Base-by-base conservation (phyloP, 2,329 filamentous ascomycete species). In the Aspergillus vadensis region DNA sequence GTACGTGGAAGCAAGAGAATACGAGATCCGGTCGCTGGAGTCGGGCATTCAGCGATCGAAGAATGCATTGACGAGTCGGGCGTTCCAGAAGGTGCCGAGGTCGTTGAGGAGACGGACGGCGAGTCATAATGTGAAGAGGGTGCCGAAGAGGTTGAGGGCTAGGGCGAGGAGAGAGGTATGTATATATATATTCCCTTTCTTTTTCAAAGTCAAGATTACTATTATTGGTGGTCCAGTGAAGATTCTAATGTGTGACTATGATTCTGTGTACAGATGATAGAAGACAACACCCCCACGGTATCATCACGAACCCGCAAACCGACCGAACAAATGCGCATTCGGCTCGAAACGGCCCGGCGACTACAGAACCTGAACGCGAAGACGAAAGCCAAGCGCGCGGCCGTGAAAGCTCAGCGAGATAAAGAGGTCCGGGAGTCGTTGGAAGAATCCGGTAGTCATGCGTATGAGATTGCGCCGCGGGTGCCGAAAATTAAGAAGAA, bases 81-180 rank as follows among this genome's bases (percentile, higher is more conserved):
- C 94, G 14, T 98, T 98, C 71, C 95, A 99, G 76, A 86, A 91
- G 67, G 90, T 99, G 5, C 95, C 95, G 1, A 86, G 92, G 67
- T 88, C 89, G 53, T 80, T 99, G 84, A 84, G 95, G 66, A 84
- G 95, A 65, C 85, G 95, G 68, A 97, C 94, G 0, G 95, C 94
- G 19, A 97, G 92, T 74, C 95, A 99, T 78, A 97, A 99, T 83
- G 90, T 91, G 38, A 96, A 94, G 78, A 86, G 90, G 63, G 89
- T 99, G 15, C 95, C 95, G 2, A 89, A 88, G 72, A 82, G 92
- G 63, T 78, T 98, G 70, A 85, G 90, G 58, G 79, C 79, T 41
- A 85, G 90, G 66, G 92, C 92, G 1, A 85, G 81, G 69, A 81
- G 82, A 73, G 87, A 89, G 81, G 81, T 83, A 68, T 49, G 73